Evolutionary conservation across 108 stramenopile genomes (phyloP), one percentile per base, ranked within the genome.

Genomic region (Cyclotella baltica): DNA sequence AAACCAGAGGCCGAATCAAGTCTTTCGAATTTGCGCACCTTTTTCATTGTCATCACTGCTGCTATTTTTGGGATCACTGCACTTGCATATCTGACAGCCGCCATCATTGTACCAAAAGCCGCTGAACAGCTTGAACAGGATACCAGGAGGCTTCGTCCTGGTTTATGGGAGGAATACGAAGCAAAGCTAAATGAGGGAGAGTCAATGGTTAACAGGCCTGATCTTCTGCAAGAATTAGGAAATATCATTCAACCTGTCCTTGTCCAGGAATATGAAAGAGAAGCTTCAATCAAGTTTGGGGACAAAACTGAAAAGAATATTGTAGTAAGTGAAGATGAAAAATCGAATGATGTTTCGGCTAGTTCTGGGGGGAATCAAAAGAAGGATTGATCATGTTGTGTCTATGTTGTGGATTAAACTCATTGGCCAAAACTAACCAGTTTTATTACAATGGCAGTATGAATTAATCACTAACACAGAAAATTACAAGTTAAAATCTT

Each of bases 191-290:
- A 73, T 27, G 73, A 74, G 16, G 64, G 64, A 16, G 62, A 80
- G 53, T 31, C 51, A 0, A 80, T 80, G 78, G 78, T 62, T 5
- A 67, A 74, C 15, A 50, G 78, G 34, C 78, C 78, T 15, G 78
- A 80, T 56, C 31, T 80, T 31, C 40, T 80, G 20, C 78, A 80
- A 33, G 78, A 80, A 64, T 38, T 80, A 0, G 78, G 78, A 4
- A 80, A 80, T 57, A 68, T 75, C 0, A 75, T 80, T 73, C 78
- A 80, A 57, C 78, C 78, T 3, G 67, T 80, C 15, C 74, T 80
- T 61, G 22, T 50, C 43, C 30, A 57, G 53, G 66, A 80, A 13
- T 80, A 80, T 57, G 78, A 80, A 67, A 51, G 30, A 30, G 66
- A 75, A 37, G 78, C 65, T 25, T 67, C 29, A 36, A 46, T 38